Base-by-base conservation (phyloP, 441 rosid species). In the Hypseocharis bilobata region DNA sequence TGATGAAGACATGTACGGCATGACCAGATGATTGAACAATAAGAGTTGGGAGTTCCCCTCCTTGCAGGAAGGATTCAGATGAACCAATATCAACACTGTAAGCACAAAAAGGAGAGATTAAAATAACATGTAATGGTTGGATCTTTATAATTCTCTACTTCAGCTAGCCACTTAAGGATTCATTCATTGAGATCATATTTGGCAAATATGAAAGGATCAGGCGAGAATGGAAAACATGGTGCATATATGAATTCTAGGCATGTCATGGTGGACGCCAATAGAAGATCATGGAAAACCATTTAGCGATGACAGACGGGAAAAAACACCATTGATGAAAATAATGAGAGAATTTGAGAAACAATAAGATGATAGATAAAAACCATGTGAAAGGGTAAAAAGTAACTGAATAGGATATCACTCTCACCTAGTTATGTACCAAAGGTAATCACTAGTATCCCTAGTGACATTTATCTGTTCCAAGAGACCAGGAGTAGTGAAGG, bases 351-450 rank as follows among this genome's bases (percentile, higher is more conserved):
- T n/a, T n/a, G n/a, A n/a, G n/a, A n/a, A n/a, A n/a, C n/a, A n/a
- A n/a, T n/a, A n/a, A n/a, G n/a, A n/a, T n/a, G n/a, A n/a, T n/a
- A n/a, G n/a, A n/a, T n/a, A n/a, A n/a, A n/a, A n/a, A n/a, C n/a
- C n/a, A 44, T 5, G 20, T 47, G 16, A 54, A 63, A 2, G 34
- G 30, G 30, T n/a, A 17, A 60, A 51, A 51, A 66, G n/a, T 7
- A 40, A 17, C 6, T 30, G 30, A 44, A n/a, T 22, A 17, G 20
- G 57, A 26, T 55, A 42, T 68, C 52, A 19, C 27, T 63, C 79
- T 84, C 78, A 93, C 99, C 93, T 93, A n/a, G 96, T 89, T 60
- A 79, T 91, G 78, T 91, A 88, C 99, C 99, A 93, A 72, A 93
- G 72, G 72, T 93, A 93, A 72, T 93, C 99, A 45, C 86, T 93